phyloP scores from a whole-genome alignment of 177 flowering plant genomes.

The Vitis hybrid region DNA sequence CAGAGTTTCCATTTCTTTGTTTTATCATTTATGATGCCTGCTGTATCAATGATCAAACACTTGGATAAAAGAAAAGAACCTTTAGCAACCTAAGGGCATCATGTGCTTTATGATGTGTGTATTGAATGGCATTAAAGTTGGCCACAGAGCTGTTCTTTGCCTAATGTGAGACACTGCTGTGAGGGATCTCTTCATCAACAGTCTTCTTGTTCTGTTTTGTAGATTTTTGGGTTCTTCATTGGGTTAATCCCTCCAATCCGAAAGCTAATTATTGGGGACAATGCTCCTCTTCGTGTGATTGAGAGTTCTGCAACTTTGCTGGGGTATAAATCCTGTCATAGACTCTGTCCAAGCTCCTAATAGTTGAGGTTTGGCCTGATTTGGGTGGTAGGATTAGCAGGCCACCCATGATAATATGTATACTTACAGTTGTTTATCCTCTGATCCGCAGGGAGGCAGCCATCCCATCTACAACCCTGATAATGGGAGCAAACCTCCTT shows the following conservation, averaged over 20 bases:
- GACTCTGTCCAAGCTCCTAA: not conserved
- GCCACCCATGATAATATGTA: not conserved
- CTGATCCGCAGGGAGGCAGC: conserved; percentile 22
- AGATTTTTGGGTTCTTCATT: conserved; percentile 36
- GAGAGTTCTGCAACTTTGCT: conserved; percentile 24
- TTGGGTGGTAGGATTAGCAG: too few species aligned
- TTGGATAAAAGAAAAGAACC: too few species aligned
- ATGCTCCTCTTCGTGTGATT: conserved; percentile 42
- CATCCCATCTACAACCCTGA: conserved; percentile 23
- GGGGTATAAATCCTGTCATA: conserved; percentile 23
- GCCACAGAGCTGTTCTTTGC: too few species aligned
- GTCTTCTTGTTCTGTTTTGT: not conserved
- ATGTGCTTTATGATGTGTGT: too few species aligned
- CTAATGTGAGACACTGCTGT: too few species aligned
- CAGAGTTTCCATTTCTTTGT: too few species aligned
- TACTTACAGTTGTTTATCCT: not conserved
- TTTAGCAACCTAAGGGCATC: too few species aligned
- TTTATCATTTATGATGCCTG: too few species aligned
- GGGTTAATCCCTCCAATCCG: conserved; percentile 30
- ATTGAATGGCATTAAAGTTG: too few species aligned
- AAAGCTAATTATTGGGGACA: conserved; percentile 26
- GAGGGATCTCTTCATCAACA: not conserved
- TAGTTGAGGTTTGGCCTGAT: too few species aligned
- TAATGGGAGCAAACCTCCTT: conserved; percentile 32
- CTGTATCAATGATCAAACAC: too few species aligned